These are phyloP conservation scores for Trapa incisa DNA, from an alignment of 345 rosid genomes.

Conservation along the genomic window DNA sequence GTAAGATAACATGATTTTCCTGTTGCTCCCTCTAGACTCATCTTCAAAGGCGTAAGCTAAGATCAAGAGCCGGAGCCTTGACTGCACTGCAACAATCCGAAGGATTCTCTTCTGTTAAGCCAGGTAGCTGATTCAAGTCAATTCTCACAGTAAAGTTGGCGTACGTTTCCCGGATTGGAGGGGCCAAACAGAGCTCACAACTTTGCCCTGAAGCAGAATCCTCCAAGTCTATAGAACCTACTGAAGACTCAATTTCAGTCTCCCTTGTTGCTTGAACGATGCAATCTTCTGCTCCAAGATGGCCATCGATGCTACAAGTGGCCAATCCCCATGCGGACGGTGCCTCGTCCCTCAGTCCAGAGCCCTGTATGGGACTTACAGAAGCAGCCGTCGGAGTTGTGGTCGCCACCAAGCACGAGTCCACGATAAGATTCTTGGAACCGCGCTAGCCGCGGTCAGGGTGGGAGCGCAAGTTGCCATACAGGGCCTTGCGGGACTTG, in stretches of 20 bases:
- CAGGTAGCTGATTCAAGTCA: neutral
- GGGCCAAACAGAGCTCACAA: neutral
- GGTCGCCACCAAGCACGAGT: neutral
- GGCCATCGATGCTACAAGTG: neutral
- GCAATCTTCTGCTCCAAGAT: neutral
- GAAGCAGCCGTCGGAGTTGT: neutral
- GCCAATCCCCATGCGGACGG: neutral
- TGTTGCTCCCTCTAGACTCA: neutral
- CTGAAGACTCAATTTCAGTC: neutral
- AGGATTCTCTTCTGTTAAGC: neutral
- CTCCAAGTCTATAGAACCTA: neutral
- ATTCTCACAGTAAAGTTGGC: neutral
- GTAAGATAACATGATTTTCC: neutral
- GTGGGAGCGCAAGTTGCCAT: slow-evolving; percentile 5
- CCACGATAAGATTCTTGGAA: neutral
- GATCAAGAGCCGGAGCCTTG: neutral
- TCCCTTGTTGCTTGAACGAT: neutral
- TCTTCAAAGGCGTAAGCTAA: neutral
- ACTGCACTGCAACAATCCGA: neutral
- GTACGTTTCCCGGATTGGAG: neutral
- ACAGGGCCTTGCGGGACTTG: slow-evolving; percentile 1
- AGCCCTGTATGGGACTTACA: neutral
- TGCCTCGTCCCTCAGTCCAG: neutral
- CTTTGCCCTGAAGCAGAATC: neutral
- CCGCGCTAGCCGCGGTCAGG: neutral